phyloP scores from a whole-genome alignment of 306 rosid species.

The Rosa rugosa region DNA sequence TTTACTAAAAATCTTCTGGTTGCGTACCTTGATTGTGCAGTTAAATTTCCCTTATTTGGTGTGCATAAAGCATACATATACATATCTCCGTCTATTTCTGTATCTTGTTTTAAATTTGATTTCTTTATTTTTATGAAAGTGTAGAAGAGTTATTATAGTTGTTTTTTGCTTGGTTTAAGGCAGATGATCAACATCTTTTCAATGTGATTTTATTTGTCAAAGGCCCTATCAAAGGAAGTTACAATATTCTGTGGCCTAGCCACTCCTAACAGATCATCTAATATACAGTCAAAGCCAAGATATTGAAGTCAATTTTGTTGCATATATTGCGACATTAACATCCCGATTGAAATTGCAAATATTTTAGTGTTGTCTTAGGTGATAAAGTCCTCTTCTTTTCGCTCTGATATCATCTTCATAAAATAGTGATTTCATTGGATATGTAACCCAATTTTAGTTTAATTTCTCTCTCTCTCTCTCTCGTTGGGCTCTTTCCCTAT shows the following conservation, averaged over 20 bases:
- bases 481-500: neutral
- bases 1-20: slow-evolving; percentile 15
- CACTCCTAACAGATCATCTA: neutral
- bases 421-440: too few relatives aligned
- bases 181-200: neutral
- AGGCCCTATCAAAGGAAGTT: neutral
- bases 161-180: neutral
- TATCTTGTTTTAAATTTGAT: too few relatives aligned
- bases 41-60: neutral
- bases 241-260: neutral
- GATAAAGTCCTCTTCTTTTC: neutral
- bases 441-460: neutral
- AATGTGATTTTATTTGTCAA: neutral
- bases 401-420: neutral
- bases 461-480: too few relatives aligned
- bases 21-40: slow-evolving; percentile 10
- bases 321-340: too few relatives aligned
- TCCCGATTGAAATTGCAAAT: too few relatives aligned
- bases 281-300: neutral
- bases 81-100: neutral
- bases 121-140: neutral
- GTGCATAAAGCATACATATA: neutral
- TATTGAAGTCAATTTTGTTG: neutral
- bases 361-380: neutral
- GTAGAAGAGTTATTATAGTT: neutral